Base-by-base conservation (phyloP, 2,329 filamentous ascomycete species). In the Epicoccum sorghinum region DNA sequence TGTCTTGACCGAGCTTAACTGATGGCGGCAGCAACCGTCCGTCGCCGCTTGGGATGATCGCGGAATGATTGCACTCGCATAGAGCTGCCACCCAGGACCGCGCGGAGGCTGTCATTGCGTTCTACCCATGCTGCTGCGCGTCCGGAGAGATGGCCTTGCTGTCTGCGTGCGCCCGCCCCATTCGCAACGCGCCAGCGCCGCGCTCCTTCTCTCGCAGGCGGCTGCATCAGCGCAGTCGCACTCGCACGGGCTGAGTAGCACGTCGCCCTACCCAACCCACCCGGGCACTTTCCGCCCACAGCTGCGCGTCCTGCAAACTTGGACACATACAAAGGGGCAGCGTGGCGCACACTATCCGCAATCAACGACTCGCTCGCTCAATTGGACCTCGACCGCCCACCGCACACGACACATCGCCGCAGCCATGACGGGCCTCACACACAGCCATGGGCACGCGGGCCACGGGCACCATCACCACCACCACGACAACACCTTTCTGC, bases 401-500 rank as follows among this genome's bases (percentile, higher is more conserved):
- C 68, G 69, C 66, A 66, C 54, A 57, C 68, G 62, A 65, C 64
- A 62, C 66, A 58, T 61, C 58, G 58, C 64, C 52, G 57, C 65
- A 55, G 57, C 66, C 65, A 71, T 73, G 68, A 67, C 64, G 27
- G 58, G 57, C 41, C 52, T 32, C 24, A 58, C 59, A 10, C 47
- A 75, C 61, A 69, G 64, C 39, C 65, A 70, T 42, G 59, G 57
- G 51, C 72, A 76, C 57, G 67, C 66, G 14, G 72, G 73, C 72
- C 83, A 86, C 61, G 76, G 79, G 52, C 84, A 86, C 64, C 86
- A 89, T 67, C 86, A 90, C 72, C 89, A 93, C 68, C 87, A 92
- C 71, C 90, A 95, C 74, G 91, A 96, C 76, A 95, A 91, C 77
- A 84, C 86, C 37, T 95, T 91, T 72, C 82, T 96, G 44, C 89